Evolutionary conservation across 2,329 filamentous ascomycete species (phyloP).

Genomic region (Aspergillus ochraceoroseus): DNA sequence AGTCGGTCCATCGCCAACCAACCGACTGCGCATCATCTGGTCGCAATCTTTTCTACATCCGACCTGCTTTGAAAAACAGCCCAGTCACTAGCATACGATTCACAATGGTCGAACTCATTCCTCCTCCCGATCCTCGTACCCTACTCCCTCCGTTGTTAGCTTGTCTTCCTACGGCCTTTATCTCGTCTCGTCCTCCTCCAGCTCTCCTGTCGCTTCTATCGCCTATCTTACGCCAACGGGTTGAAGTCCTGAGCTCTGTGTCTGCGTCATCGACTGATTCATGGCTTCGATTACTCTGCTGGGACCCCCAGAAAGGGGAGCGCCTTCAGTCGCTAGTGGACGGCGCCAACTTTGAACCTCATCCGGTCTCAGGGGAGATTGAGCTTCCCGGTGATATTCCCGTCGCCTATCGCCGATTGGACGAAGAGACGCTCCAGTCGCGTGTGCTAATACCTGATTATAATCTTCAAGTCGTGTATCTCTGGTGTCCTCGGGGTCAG

Average conservation of each 20-base stretch:
- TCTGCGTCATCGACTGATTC: conserved; percentile 44
- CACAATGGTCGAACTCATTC: conserved; percentile 54
- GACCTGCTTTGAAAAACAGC: too few relatives aligned
- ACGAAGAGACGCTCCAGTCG: conserved; percentile 58
- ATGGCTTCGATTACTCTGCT: conserved; percentile 58
- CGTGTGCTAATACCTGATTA: conserved; percentile 53
- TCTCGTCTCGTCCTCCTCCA: conserved; percentile 56
- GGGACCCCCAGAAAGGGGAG: conserved; percentile 52
- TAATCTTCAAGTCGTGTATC: conserved; percentile 52
- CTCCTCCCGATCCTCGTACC: conserved; percentile 51
- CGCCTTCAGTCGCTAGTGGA: conserved; percentile 52
- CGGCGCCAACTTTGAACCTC: conserved; percentile 55
- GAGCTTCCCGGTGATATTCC: conserved; percentile 56
- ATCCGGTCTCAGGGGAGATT: conserved; percentile 61
- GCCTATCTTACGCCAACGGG: conserved; percentile 59
- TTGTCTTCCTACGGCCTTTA: conserved; percentile 58
- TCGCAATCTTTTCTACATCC: too few relatives aligned
- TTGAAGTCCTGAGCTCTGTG: conserved; percentile 52
- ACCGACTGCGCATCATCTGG: too few relatives aligned
- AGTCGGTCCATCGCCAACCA: too few relatives aligned
- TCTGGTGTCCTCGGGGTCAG: conserved; percentile 58
- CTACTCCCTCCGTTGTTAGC: conserved; percentile 60
- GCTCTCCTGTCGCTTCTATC: conserved; percentile 58
- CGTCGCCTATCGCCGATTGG: conserved; percentile 54
- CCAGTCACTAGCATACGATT: too few relatives aligned